These are phyloP conservation scores for Fraxinus paxiana DNA, from an alignment of 305 asterid genomes.

Conservation along the genomic window DNA sequence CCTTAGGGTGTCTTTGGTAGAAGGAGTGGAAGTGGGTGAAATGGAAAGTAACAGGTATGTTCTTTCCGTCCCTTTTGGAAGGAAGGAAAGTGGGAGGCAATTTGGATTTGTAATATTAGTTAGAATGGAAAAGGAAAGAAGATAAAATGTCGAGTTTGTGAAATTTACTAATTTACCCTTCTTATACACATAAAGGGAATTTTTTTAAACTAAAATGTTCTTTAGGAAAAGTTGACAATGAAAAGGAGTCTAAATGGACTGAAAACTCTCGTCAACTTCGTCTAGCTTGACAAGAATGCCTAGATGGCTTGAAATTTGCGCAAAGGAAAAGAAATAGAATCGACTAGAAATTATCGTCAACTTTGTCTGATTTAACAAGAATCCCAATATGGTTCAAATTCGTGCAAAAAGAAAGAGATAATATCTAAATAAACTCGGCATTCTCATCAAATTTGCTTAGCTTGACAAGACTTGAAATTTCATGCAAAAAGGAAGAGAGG, in stretches of 20 bases:
- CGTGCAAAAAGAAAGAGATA: background rate
- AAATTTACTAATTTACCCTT: background rate
- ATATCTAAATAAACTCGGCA: background rate
- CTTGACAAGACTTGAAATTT: background rate
- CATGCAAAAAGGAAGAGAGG: background rate
- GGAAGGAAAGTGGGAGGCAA: background rate
- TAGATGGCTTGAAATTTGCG: background rate
- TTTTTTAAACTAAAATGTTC: background rate
- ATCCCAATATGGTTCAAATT: background rate
- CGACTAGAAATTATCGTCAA: background rate
- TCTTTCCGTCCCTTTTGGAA: background rate
- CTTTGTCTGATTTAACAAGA: background rate
- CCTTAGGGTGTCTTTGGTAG: background rate
- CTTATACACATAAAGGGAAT: background rate
- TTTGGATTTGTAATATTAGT: background rate
- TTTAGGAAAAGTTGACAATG: background rate
- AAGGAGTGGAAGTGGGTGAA: background rate
- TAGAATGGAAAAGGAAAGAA: background rate
- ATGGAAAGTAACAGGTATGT: background rate
- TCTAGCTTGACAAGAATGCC: background rate
- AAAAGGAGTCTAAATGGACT: background rate
- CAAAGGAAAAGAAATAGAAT: background rate
- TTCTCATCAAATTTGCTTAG: background rate
- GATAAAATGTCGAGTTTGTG: background rate
- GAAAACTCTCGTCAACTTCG: background rate